Base-by-base conservation (phyloP, 495 filamentous ascomycete genomes). In the Hypoxylon intermedium region DNA sequence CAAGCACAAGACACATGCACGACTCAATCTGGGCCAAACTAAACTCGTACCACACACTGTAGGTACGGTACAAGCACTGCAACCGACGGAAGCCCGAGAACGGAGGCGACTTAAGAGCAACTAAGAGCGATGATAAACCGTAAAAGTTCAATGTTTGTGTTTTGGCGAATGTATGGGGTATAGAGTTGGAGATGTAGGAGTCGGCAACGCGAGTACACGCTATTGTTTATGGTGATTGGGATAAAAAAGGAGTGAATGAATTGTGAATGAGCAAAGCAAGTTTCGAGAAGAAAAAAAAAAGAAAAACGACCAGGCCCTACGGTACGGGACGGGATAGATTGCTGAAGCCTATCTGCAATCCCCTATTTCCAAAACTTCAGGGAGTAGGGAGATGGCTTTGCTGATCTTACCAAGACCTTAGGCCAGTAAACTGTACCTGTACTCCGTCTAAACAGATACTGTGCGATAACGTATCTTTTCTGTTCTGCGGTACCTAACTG, bases 1-100 rank as follows among this genome's bases (percentile, higher is more conserved):
- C 51, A 48, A 60, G 56, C 46, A 65, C 56, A 65, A 65, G 62
- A 60, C 62, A 60, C 56, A 60, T 60, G 62, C 62, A 65, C 52
- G 31, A 60, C 55, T 49, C 42, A 64, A 53, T 49, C 55, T 45
- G 40, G 49, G 23, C 48, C 45, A 54, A 55, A 55, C 23, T 18
- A 51, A 50, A n/a, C n/a, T n/a, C n/a, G 61, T 65, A 59, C 47
- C 62, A 42, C 62, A 31, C 62, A 65, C 62, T 65, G 62, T 65
- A 60, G 44, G 56, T 65, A 65, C 62, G 43, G 16, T 38, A 38
- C 36, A 58, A 37, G 19, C 9, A 9, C 13, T 19, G 4, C 13
- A 33, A 28, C 21, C 41, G 12, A 19, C 43, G 33, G 33, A 30
- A 47, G 19, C 34, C 58, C 49, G 58, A 54, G 16, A 41, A 53